These are phyloP conservation scores for Phytopythium helicoides DNA, from an alignment of 352 stramenopile species.

Conservation along the genomic window DNA sequence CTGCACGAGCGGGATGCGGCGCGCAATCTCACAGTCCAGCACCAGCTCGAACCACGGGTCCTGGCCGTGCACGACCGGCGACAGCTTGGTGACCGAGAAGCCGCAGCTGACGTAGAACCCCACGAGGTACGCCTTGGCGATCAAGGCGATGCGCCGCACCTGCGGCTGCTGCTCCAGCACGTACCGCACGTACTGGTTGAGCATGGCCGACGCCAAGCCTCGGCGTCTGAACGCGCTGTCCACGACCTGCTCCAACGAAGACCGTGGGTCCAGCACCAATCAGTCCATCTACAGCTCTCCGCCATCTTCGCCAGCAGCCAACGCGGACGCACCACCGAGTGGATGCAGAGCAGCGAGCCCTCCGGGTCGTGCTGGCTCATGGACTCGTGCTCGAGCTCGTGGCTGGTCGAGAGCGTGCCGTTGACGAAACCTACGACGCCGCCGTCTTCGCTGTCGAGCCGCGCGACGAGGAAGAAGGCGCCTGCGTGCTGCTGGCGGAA, in stretches of 20 bases:
- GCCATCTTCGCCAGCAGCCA: too few relatives aligned
- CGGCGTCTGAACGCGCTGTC: constrained; percentile 58
- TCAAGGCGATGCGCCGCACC: constrained; percentile 72
- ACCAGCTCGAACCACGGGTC: constrained; percentile 83
- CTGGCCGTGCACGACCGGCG: constrained; percentile 73
- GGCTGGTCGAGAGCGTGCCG: constrained; percentile 58
- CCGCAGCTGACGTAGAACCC: constrained; percentile 83
- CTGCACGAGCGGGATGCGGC: constrained; percentile 32
- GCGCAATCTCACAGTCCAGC: constrained; percentile 42
- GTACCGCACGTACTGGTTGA: constrained; percentile 74
- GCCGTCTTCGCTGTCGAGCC: constrained; percentile 21
- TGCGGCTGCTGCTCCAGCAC: constrained; percentile 38
- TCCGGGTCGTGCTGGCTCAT: constrained; percentile 79
- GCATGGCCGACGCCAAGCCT: constrained; percentile 75
- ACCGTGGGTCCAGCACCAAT: too few relatives aligned
- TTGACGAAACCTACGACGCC: constrained; percentile 89
- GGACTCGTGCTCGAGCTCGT: constrained; percentile 59
- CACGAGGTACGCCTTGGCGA: constrained; percentile 83
- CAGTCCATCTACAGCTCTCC: too few relatives aligned
- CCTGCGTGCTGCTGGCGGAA: constrained; percentile 83
- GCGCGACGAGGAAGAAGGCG: constrained; percentile 55
- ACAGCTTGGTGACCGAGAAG: constrained; percentile 70
- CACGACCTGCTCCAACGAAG: constrained; percentile 25
- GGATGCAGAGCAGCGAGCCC: constrained; percentile 84
- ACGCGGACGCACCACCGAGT: constrained; percentile 75